phyloP scores from a whole-genome alignment of 768 basidiomycete genomes.

The Auricularia cornea region DNA sequence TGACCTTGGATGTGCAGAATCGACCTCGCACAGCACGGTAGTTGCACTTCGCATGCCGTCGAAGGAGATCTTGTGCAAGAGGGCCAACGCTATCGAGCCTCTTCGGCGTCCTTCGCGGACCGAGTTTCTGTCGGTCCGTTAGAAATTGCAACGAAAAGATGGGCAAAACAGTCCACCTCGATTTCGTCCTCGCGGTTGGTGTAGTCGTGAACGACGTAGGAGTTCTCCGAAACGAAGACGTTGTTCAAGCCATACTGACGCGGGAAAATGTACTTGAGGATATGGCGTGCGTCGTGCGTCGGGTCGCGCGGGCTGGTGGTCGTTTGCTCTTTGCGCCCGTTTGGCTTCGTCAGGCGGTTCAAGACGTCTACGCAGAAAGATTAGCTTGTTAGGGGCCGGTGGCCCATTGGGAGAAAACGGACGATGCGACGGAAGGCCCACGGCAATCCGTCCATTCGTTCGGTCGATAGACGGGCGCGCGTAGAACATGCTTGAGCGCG shows the following conservation, averaged over 20 bases:
- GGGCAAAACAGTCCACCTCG: conserved; percentile 35
- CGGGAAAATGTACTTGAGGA: conserved; percentile 82
- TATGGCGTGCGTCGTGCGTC: conserved; percentile 38
- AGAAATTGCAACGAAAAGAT: conserved; percentile 1
- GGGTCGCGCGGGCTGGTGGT: conserved; percentile 15
- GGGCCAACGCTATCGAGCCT: conserved; percentile 49
- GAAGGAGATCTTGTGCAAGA: conserved; percentile 52
- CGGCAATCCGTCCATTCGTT: conserved; percentile 44
- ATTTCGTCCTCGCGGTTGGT: conserved; percentile 62
- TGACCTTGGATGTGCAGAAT: conserved; percentile 73
- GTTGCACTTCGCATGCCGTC: conserved; percentile 59
- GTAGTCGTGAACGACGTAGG: conserved; percentile 40
- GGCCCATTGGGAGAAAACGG: conserved; percentile 12
- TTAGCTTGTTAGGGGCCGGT: background rate
- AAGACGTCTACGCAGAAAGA: conserved; percentile 60
- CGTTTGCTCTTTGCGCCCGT: conserved; percentile 33
- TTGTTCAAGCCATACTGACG: conserved; percentile 62
- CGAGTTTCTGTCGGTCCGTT: conserved; percentile 26
- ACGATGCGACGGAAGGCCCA: conserved; percentile 69
- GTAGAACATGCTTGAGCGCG: conserved; percentile 60
- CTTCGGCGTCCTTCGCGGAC: conserved; percentile 61
- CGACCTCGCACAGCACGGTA: conserved; percentile 57
- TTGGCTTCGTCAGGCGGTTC: conserved; percentile 37
- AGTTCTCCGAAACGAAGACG: conserved; percentile 35
- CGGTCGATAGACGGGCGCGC: conserved; percentile 39